Base-by-base conservation (phyloP, 2,329 filamentous ascomycete species). In the Claviceps sp. region DNA sequence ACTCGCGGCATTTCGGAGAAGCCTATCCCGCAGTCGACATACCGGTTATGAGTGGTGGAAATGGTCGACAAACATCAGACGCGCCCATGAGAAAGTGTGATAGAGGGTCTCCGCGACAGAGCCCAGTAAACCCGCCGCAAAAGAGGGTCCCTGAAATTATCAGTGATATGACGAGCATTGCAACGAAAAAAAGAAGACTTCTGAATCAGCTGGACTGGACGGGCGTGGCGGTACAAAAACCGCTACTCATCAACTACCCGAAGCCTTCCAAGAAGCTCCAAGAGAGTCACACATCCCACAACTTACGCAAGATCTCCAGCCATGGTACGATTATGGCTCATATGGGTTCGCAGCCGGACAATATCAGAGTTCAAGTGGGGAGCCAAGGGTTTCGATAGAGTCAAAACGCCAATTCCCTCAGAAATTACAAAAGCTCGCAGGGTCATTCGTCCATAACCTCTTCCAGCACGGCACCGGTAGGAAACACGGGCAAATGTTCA, bases 151-250 rank as follows among this genome's bases (percentile, higher is more conserved):
- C 22, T 4, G 16, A 44, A 6, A 20, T 20, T 6, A n/a, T 8
- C 16, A 14, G 18, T 14, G 45, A 48, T 24, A 3, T 34, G 16
- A 16, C 46, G 13, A 57, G 58, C 22, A 49, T 63, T 3, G 53
- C 59, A 11, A 48, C 49, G 4, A 65, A 63, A 42, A 60, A 59
- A 37, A 58, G 54, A 22, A 59, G 40, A 45, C 54, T 67, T 3
- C 52, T 67, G 18, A 49, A 60, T 9, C 61, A 59, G 43, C 51
- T 47, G 11, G 61, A 65, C 36, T 69, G 66, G 65, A 61, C 60
- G 0, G 64, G 67, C 3, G 54, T 67, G 6, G 54, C 53, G 18
- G 48, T 64, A 11, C 65, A 68, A 46, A 67, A 65, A 47, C 56
- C 61, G 8, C 54, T 65, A 14, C 44, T 54, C 1, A 52, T 59